Base-by-base conservation (phyloP, 1,139 yeast genomes). In the Suhomyces kunorum region DNA sequence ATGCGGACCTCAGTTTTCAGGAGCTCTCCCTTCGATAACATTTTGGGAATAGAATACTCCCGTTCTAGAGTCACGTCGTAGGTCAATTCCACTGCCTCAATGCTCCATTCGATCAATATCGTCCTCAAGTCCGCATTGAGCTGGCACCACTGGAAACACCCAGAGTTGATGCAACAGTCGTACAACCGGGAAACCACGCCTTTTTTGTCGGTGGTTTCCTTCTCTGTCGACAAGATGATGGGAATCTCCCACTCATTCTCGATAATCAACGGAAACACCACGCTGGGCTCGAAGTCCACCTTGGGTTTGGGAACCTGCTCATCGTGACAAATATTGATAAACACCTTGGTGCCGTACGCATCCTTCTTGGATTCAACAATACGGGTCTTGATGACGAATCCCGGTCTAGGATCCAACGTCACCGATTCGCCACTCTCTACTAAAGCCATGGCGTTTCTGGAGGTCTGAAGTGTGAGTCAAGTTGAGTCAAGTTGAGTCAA, bases 241-340 rank as follows among this genome's bases (percentile, higher is more conserved):
- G 96, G 96, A 3, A 88, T 83, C 45, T 85, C 90, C 95, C 96
- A 88, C 53, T 81, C 72, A 51, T 83, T 82, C 29, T 80, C 80
- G 58, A 82, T 78, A 19, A 87, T 83, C 40, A 80, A 60, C 1
- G 86, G 81, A 51, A 81, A 81, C 6, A 87, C 80, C 2, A 69
- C 61, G 23, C 66, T 71, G 2, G 90, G 80, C 29, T 73, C 71
- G 51, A 83, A 83, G 20, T 63, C 77, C 19, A 58, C 64, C 8
- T 59, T 59, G 8, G 72, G 76, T 46, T 55, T 58, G 19, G 95
- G 95, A 0, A 87, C 82, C 27, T 75, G 72, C 1, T 64, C 55
- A 51, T 82, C 83, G 18, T 82, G 78, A 53, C 95, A 86, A 0
- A 87, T 67, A 58, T 89, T 89, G 39, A 88, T 70, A 58, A 89